Evolutionary conservation across 257 asterid genomes (phyloP), one percentile per base, ranked within the genome.

Genomic region (Misopates orontium): DNA sequence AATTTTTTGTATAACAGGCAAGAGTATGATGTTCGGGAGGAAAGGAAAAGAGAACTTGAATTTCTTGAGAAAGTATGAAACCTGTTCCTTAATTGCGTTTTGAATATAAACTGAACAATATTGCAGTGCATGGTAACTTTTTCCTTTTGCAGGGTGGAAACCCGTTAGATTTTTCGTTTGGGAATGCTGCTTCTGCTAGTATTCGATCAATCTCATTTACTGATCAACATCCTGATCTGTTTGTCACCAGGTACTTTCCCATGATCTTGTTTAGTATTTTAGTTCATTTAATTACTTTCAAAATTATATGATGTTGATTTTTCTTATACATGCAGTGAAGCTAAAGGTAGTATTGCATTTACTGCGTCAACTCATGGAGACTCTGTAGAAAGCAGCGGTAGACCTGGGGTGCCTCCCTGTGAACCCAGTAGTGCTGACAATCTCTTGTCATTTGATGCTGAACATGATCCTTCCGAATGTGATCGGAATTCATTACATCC

Each of bases 341-440:
- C 88, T 69, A 91, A 86, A 83, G 94, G 91, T 56, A 88, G 98
- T 78, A 83, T 83, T 82, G 90, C 91, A 69, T 68, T 81, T 74
- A 76, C 93, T 39, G 82, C 87, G 51, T 90, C 96, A 63, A 86
- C 95, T 76, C 89, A 77, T 80, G 95, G 96, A 51, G 98, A 91
- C 79, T 88, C 98, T 52, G 82, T 85, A 62, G 96, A 91, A 82
- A 91, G 98, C 78, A 84, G 94, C 64, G 96, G 89, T 71, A 80
- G 91, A 80, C 95, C 88, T 60, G 87, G 79, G 71, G 78, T 73
- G 73, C 79, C 75, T 77, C 83, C 73, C 56, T 80, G 83, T 76
- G 96, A 88, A 68, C 90, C 94, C 21, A 85, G 80, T 77, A 86
- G 90, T 73, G 98, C 98, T 64, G 98, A 91, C 80, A 91, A 86